Base-by-base conservation (phyloP, 2,329 filamentous ascomycete genomes). In the Rutstroemia sp. region DNA sequence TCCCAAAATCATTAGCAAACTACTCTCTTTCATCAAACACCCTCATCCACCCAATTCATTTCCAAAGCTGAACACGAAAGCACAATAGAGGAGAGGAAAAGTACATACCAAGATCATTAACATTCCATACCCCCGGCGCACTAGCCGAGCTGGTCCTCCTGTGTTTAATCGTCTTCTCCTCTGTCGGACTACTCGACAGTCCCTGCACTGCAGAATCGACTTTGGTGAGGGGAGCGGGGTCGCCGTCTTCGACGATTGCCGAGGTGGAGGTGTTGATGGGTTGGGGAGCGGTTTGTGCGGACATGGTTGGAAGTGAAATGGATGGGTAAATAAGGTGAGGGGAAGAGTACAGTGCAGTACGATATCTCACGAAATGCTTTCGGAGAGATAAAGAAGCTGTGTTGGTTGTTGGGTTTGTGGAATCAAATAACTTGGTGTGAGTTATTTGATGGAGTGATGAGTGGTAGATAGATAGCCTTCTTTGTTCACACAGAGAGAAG, bases 181-280 rank as follows among this genome's bases (percentile, higher is more conserved):
- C 81, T 58, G 80, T 77, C 37, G 87, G 81, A 58, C 84, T 85
- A 67, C 81, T 80, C 64, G 83, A 81, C 67, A 92, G 74, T 73
- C 89, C 89, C 71, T 90, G 85, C 70, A 95, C 84, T 77, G 89
- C 90, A 59, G 92, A 96, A 75, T 96, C 92, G 77, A 96, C 84
- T 79, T 95, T 95, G 75, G 82, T 81, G 71, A 95, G 82, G 68
- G 86, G 81, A 61, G 66, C 62, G 9, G 52, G 52, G 42, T 49
- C 52, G 16, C 34, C 52, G 49, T 54, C 52, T 17, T 49, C 9
- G 21, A n/a, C 23, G 47, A 34, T 23, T 2, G 39, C 49, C n/a
- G 42, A 21, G 10, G n/a, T 2, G 21, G 52, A 38, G 39, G 45
- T 49, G n/a, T 49, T 54, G 42, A 47, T 47, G 21, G 49, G 42